Conservation (phyloP, 164 flowering plant genomes). For the Liriodendron chinense region DNA sequence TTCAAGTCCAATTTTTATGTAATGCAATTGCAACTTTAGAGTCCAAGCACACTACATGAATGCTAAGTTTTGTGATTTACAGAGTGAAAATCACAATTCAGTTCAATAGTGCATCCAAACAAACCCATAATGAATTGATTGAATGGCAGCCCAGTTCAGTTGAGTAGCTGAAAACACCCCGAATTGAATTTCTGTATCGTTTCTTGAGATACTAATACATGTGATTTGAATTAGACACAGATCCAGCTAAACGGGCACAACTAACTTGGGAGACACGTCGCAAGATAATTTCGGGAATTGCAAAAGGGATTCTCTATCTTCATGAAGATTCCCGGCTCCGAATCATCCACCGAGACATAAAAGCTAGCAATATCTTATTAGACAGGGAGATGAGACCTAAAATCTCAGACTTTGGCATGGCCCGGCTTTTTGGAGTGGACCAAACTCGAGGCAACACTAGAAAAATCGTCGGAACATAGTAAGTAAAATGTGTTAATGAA, state of each 20-base stretch:
- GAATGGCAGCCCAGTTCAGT: no score
- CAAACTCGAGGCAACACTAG: constrained; percentile 23
- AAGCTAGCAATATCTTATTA: constrained; percentile 50
- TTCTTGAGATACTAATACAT: no score
- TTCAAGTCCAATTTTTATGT: no score
- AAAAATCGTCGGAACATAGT: constrained; percentile 38
- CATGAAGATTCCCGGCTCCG: constrained; percentile 53
- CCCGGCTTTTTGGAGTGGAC: constrained; percentile 35
- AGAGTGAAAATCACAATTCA: no score
- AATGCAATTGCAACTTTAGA: no score
- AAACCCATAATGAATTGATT: no score
- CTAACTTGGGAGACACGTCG: constrained; percentile 25
- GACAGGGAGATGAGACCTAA: constrained; percentile 46
- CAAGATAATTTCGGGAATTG: constrained; percentile 37
- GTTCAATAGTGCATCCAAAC: no score
- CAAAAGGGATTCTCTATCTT: constrained; percentile 56
- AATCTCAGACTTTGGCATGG: constrained; percentile 55
- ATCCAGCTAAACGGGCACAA: background rate
- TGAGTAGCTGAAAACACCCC: no score
- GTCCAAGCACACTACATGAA: no score
- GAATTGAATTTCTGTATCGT: no score
- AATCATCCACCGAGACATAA: constrained; percentile 59
- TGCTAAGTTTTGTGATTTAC: no score
- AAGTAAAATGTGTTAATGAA: constrained; percentile 11
- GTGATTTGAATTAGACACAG: background rate